Evolutionary conservation across 1,284 basidiomycete species (phyloP).

Genomic region (Microbotryum intermedium): DNA sequence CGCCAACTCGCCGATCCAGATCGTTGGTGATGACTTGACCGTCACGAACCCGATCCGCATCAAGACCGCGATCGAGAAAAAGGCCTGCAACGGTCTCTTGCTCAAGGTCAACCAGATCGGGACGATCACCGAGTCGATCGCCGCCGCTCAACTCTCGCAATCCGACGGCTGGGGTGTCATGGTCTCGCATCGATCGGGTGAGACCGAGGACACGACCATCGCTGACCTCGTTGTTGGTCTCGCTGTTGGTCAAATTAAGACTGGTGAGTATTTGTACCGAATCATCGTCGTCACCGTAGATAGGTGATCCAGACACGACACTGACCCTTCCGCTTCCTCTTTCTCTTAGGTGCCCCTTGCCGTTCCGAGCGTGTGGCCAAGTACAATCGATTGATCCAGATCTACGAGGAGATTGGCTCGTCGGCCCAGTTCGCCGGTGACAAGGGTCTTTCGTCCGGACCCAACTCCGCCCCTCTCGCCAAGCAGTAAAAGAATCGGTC

Average conservation of each 20-base stretch:
- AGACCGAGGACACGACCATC: slow-evolving; percentile 69
- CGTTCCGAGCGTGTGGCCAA: slow-evolving; percentile 37
- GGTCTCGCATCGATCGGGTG: slow-evolving; percentile 98
- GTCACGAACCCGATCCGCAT: slow-evolving; percentile 98
- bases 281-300: slow-evolving; percentile 38
- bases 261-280: slow-evolving; percentile 78
- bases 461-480: slow-evolving; percentile 57
- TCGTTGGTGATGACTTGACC: slow-evolving; percentile 96
- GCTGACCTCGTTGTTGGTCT: slow-evolving; percentile 94
- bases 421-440: slow-evolving; percentile 9
- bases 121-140: slow-evolving; percentile 97
- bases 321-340: not conserved
- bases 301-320: too few species aligned
- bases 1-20: slow-evolving; percentile 61
- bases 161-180: slow-evolving; percentile 98
- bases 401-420: slow-evolving; percentile 28
- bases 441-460: slow-evolving; percentile 64
- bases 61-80: slow-evolving; percentile 99
- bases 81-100: slow-evolving; percentile 97
- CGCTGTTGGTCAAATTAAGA: slow-evolving; percentile 93
- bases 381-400: slow-evolving; percentile 32
- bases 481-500: slow-evolving; percentile 14
- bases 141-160: slow-evolving; percentile 94
- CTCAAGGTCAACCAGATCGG: slow-evolving; percentile 99
- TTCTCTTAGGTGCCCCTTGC: slow-evolving; percentile 15